These are phyloP conservation scores for Citrus hindsii DNA, from an alignment of 345 rosid genomes.

Conservation along the genomic window DNA sequence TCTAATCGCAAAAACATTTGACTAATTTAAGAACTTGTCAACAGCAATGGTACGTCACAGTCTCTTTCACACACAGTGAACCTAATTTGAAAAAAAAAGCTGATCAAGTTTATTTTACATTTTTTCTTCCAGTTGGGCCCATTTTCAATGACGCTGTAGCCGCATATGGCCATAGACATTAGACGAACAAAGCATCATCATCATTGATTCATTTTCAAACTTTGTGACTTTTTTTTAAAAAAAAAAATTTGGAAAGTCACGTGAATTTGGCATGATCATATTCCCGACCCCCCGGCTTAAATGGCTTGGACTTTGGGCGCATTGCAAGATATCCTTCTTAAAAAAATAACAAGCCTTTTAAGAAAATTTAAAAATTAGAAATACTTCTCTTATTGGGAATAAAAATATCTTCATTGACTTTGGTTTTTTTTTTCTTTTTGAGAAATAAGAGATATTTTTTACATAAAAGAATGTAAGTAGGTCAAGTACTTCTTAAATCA, in stretches of 20 bases:
- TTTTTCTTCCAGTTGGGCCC: not conserved
- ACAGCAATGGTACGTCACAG: not conserved
- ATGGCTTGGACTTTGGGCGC: not conserved
- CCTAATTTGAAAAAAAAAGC: slow-evolving; percentile 2
- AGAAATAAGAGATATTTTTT: too few species aligned
- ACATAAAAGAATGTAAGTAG: too few species aligned
- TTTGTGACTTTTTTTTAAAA: not conserved
- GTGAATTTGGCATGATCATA: not conserved
- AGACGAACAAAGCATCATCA: not conserved
- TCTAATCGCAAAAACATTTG: not conserved
- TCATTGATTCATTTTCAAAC: not conserved
- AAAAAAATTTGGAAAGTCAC: not conserved
- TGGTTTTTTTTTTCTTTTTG: too few species aligned
- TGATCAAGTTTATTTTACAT: not conserved
- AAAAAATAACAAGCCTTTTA: too few species aligned
- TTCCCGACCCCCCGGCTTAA: not conserved
- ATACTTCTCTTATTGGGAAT: too few species aligned
- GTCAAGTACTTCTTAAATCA: too few species aligned
- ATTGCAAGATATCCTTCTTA: too few species aligned
- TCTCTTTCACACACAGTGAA: not conserved
- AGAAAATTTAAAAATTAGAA: too few species aligned
- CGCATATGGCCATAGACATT: not conserved
- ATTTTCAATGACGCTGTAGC: not conserved
- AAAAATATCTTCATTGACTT: too few species aligned
- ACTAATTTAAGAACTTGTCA: not conserved